These are phyloP conservation scores for Pisolithus tinctorius DNA, from an alignment of 768 basidiomycete genomes.

Conservation along the genomic window DNA sequence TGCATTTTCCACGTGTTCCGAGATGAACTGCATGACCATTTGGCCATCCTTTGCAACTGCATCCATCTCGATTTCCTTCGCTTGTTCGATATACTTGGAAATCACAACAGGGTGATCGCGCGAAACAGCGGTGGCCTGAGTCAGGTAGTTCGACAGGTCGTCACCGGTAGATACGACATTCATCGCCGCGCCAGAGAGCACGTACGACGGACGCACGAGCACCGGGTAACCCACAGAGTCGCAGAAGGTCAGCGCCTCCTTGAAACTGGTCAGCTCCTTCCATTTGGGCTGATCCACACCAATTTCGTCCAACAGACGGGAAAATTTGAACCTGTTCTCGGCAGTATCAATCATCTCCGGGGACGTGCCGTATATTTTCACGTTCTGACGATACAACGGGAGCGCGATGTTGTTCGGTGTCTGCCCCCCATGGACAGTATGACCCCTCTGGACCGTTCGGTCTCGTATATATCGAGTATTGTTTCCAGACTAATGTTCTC, in stretches of 20 bases:
- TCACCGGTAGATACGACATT: conserved; percentile 94
- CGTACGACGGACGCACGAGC: conserved; percentile 94
- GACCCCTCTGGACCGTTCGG: conserved; percentile 81
- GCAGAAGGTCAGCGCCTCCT: conserved; percentile 86
- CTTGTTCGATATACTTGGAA: conserved; percentile 98
- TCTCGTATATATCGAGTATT: conserved; percentile 94
- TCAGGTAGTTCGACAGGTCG: conserved; percentile 87
- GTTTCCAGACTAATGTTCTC: conserved; percentile 97
- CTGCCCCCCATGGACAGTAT: conserved; percentile 99
- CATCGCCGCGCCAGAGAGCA: conserved; percentile 99
- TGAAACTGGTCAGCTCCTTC: conserved; percentile 93
- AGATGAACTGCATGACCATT: conserved; percentile 99
- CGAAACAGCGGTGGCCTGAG: conserved; percentile 93
- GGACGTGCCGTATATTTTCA: conserved; percentile 97
- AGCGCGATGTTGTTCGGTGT: conserved; percentile 98
- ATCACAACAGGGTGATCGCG: conserved; percentile 97
- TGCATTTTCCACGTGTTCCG: conserved; percentile 89
- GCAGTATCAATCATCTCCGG: conserved; percentile 99
- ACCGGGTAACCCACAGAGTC: conserved; percentile 92
- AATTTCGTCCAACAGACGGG: conserved; percentile 92
- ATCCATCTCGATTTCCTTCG: conserved; percentile 99
- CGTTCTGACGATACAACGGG: conserved; percentile 92
- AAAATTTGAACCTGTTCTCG: conserved; percentile 99
- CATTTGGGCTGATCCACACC: conserved; percentile 97
- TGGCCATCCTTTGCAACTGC: conserved; percentile 95